A percentile compares a stretch with the other conserved stretches of the same genome.
Evolutionary conservation across 2,329 filamentous ascomycete species (phyloP).

Genomic region (Colletotrichum costaricense): DNA sequence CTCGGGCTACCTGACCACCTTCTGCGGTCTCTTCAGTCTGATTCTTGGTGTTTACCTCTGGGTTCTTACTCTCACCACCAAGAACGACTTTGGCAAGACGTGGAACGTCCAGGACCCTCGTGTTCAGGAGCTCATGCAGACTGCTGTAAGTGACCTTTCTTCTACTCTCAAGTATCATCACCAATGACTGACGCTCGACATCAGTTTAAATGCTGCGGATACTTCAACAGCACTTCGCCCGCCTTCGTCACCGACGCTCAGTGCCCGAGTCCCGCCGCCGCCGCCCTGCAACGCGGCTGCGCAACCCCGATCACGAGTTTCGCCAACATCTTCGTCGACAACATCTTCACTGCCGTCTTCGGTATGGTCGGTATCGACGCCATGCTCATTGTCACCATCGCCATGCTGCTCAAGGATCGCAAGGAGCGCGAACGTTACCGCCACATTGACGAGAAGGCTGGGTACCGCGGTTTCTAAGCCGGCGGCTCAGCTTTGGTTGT

Average conservation of each 20-base stretch:
- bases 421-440: conserved; percentile 83
- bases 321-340: conserved; percentile 77
- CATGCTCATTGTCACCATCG: conserved; percentile 75
- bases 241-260: conserved; percentile 76
- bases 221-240: conserved; percentile 77
- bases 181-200: conserved; percentile 37
- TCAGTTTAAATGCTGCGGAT: conserved; percentile 85
- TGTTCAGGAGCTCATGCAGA: conserved; percentile 77
- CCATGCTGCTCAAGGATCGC: conserved; percentile 83
- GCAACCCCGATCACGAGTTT: conserved; percentile 74
- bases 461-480: conserved; percentile 59
- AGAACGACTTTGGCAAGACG: conserved; percentile 68
- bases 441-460: conserved; percentile 84
- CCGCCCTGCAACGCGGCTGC: conserved; percentile 77
- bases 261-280: conserved; percentile 77
- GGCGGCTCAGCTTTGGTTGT: background rate
- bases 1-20: conserved; percentile 72
- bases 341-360: conserved; percentile 83
- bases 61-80: conserved; percentile 78
- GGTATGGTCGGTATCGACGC: conserved; percentile 80
- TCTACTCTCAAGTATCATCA: background rate
- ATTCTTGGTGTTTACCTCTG: conserved; percentile 75
- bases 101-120: conserved; percentile 68
- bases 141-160: conserved; percentile 61
- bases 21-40: conserved; percentile 73